These are phyloP conservation scores for Serendipita sp. DNA, from an alignment of 768 basidiomycete genomes.

Conservation along the genomic window DNA sequence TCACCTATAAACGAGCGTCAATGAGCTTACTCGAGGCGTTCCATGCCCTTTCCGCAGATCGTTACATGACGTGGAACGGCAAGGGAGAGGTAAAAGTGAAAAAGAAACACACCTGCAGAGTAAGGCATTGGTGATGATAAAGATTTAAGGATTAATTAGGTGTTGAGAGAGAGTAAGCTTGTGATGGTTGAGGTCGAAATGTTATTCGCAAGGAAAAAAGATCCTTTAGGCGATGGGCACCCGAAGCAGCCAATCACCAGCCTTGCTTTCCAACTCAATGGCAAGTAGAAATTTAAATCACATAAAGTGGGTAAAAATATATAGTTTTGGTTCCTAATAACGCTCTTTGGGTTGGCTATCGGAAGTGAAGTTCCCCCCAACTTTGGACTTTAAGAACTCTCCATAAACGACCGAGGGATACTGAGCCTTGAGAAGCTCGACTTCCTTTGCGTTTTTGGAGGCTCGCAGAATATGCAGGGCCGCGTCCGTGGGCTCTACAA, in stretches of 20 bases:
- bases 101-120: background rate
- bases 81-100: background rate
- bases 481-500: constrained; percentile 46
- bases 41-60: background rate
- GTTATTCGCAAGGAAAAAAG: background rate
- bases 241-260: too few relatives aligned
- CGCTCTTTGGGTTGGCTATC: background rate
- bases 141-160: background rate
- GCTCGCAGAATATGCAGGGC: constrained; percentile 26
- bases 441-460: background rate
- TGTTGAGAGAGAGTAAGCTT: background rate
- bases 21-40: background rate
- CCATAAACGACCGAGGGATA: constrained; percentile 52
- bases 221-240: too few relatives aligned
- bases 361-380: constrained; percentile 49
- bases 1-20: constrained; percentile 38
- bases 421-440: constrained; percentile 1
- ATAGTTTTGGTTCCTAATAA: background rate
- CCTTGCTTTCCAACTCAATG: too few relatives aligned
- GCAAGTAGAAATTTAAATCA: too few relatives aligned
- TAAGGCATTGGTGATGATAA: background rate
- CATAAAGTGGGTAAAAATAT: too few relatives aligned
- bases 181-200: background rate
- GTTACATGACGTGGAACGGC: background rate
- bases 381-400: constrained; percentile 57